These are phyloP conservation scores for Cladosporium cucumerinum DNA, from an alignment of 2,329 filamentous ascomycete species.

Conservation along the genomic window DNA sequence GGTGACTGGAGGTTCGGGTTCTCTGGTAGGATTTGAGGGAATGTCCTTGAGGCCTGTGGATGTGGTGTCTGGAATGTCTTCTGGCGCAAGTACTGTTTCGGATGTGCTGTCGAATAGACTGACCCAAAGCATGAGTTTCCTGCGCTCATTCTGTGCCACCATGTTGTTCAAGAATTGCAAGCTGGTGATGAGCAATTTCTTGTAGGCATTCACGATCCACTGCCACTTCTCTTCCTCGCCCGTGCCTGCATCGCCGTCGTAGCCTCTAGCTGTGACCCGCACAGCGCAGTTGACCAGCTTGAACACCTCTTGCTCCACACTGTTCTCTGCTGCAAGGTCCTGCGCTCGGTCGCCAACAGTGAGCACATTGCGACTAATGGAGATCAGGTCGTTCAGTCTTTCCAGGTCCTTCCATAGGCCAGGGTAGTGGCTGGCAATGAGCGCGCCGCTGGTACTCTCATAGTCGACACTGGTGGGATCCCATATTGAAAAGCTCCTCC, in stretches of 20 bases:
- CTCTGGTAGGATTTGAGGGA: constrained; percentile 29
- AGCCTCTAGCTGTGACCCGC: constrained; percentile 61
- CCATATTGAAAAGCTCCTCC: constrained; percentile 59
- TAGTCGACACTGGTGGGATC: constrained; percentile 55
- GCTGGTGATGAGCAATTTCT: constrained; percentile 62
- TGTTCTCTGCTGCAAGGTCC: constrained; percentile 58
- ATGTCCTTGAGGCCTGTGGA: constrained; percentile 28
- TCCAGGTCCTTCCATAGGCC: constrained; percentile 61
- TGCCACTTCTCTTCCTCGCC: constrained; percentile 64
- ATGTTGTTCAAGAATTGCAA: constrained; percentile 66
- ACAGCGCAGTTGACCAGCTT: constrained; percentile 62
- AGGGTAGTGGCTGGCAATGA: constrained; percentile 59
- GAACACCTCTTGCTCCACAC: constrained; percentile 60
- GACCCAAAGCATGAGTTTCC: constrained; percentile 63
- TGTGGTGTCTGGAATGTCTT: constrained; percentile 29
- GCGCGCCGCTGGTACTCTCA: constrained; percentile 56
- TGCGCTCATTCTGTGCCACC: constrained; percentile 62
- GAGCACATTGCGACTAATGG: constrained; percentile 60
- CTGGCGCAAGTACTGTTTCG: constrained; percentile 31
- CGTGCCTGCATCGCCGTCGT: constrained; percentile 60
- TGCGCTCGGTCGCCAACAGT: constrained; percentile 60
- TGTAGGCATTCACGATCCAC: constrained; percentile 62
- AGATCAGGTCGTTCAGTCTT: constrained; percentile 59
- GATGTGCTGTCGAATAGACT: constrained; percentile 60
- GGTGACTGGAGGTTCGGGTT: constrained; percentile 26